phyloP scores from a whole-genome alignment of 1,139 yeast genomes.

The Zygoascus sp. region DNA sequence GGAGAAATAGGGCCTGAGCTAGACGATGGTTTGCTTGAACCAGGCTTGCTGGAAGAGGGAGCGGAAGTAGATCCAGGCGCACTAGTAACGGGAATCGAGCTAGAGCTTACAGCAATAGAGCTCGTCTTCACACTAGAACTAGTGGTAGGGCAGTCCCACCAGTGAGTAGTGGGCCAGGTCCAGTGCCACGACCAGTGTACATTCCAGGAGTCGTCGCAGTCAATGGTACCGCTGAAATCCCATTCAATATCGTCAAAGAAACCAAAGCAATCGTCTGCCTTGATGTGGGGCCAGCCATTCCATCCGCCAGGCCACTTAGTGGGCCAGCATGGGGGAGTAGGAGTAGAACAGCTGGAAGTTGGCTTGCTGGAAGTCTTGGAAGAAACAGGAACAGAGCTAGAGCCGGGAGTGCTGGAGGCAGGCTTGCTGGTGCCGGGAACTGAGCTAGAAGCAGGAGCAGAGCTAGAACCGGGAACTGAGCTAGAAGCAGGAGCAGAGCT shows the following conservation, averaged over 20 bases:
- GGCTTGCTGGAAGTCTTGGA: conserved; percentile 5
- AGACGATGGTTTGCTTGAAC: conserved; percentile 11
- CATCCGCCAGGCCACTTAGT: conserved; percentile 9
- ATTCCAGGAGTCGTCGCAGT: background rate
- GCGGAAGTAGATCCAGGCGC: conserved; percentile 5
- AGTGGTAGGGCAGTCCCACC: conserved; percentile 7
- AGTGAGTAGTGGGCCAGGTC: conserved; percentile 9
- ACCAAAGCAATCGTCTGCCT: conserved; percentile 11
- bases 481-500: no score
- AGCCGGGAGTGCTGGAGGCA: conserved; percentile 8
- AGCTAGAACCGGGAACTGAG: no score
- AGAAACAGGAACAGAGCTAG: no score
- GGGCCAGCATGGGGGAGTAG: conserved; percentile 9
- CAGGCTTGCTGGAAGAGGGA: conserved; percentile 8
- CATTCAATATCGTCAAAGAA: conserved; percentile 9
- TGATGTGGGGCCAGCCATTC: conserved; percentile 13
- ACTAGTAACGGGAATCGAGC: background rate
- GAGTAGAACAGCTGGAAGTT: conserved; percentile 3
- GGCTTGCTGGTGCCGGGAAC: background rate
- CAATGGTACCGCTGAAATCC: background rate
- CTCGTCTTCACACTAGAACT: no score
- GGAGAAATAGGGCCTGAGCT: no score
- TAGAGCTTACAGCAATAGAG: conserved; percentile 1
- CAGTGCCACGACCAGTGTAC: conserved; percentile 5
- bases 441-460: no score